Percentiles rank a stretch among this genome's conserved stretches.
These are phyloP conservation scores for Kodamaea anthophila DNA, from an alignment of 1,139 yeast genomes.

Conservation along the genomic window DNA sequence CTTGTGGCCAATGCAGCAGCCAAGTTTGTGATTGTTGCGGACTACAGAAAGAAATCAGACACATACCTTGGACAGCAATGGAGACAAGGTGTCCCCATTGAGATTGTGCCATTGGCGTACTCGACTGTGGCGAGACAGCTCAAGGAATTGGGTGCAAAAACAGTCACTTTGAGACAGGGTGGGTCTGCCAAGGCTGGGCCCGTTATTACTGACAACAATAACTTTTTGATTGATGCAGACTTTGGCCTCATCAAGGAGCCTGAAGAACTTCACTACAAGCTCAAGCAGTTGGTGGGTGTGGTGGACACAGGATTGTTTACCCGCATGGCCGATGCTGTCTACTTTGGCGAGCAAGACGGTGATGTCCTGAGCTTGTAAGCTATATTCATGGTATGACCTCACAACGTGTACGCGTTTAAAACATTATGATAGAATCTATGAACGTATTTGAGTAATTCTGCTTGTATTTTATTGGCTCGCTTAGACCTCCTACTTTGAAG, in stretches of 20 bases:
- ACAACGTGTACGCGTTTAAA: no score
- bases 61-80: slow-evolving; percentile 66
- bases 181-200: slow-evolving; percentile 96
- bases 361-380: slow-evolving; percentile 33
- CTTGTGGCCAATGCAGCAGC: slow-evolving; percentile 79
- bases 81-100: slow-evolving; percentile 92
- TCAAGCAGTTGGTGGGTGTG: slow-evolving; percentile 83
- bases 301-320: slow-evolving; percentile 94
- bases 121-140: slow-evolving; percentile 68
- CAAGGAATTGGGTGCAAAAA: slow-evolving; percentile 56
- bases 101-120: slow-evolving; percentile 86
- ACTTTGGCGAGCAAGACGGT: slow-evolving; percentile 83
- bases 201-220: slow-evolving; percentile 93
- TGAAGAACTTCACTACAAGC: slow-evolving; percentile 48
- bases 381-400: no score
- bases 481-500: no score
- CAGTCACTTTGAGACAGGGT: slow-evolving; percentile 72
- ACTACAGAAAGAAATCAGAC: slow-evolving; percentile 73
- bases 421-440: no score
- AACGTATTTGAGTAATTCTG: no score
- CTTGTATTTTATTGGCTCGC: no score
- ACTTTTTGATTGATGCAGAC: slow-evolving; percentile 88
- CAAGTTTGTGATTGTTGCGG: slow-evolving; percentile 85
- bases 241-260: slow-evolving; percentile 75
- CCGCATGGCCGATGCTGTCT: slow-evolving; percentile 65